Evolutionary conservation across 1,284 basidiomycete genomes (phyloP), one percentile per base, ranked within the genome.

Genomic region (Ustilago tritici): DNA sequence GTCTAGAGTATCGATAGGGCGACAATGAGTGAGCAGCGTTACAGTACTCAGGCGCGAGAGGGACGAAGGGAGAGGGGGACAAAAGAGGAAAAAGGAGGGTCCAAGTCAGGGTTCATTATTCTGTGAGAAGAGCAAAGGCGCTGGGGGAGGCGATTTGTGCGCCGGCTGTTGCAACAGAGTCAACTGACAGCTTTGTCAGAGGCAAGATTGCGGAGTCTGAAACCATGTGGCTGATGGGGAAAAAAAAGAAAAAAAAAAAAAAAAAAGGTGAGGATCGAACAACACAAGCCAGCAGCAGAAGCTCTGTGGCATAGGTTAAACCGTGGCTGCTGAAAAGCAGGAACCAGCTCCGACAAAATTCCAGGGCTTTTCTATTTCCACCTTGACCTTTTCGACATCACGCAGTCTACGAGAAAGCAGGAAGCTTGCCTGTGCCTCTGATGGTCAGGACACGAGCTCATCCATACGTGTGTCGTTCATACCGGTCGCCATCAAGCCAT

Each of bases 331-430:
- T n/a, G 6, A 54, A 61, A 61, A 61, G 59, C 50, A 54, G 59
- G 59, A 54, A 61, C 59, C 19, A 52, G 58, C 58, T 60, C 58
- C 58, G 58, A 60, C 58, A 28, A 31, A 47, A 23, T 36, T 36
- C 58, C 58, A 60, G 38, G 2, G 12, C 5, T 52, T 52, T 50
- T 47, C 4, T 57, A 28, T 43, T 47, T 4, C 8, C n/a, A 19
- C 7, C n/a, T 19, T 9, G 7, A 19, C 43, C n/a, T 1, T 46
- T 19, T 46, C 23, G 23, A 28, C 23, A 28, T 28, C 23, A 28
- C 23, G 3, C 23, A 3, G 23, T 28, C 23, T 28, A 28, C 23
- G 23, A 28, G 3, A 28, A 28, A 28, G 23, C 23, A 28, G 23
- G 23, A 28, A 28, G 23, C 23, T 28, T 28, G 23, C 23, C 23